Evolutionary conservation across 179 eudicot genomes (phyloP).

Genomic region (Sideroxylon spinosum): DNA sequence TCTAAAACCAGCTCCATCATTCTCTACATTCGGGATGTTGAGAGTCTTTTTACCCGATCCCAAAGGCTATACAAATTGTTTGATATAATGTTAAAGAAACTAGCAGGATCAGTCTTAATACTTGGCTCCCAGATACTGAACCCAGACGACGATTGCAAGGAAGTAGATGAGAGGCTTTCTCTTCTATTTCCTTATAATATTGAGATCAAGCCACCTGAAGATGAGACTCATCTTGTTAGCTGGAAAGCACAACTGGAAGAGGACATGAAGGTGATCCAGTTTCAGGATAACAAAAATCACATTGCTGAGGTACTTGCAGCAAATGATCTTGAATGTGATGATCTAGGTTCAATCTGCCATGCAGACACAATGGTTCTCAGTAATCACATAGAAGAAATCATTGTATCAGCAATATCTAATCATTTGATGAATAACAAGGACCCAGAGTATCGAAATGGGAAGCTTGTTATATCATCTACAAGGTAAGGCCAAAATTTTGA

Average conservation of each 20-base stretch:
- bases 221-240: slow-evolving; percentile 57
- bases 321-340: slow-evolving; percentile 87
- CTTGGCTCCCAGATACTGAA: slow-evolving; percentile 75
- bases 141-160: slow-evolving; percentile 36
- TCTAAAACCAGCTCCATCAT: slow-evolving; percentile 58
- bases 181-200: slow-evolving; percentile 71
- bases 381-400: slow-evolving; percentile 71
- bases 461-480: slow-evolving; percentile 72
- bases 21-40: slow-evolving; percentile 78
- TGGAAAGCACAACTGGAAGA: slow-evolving; percentile 83
- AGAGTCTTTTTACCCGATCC: slow-evolving; percentile 59
- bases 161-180: slow-evolving; percentile 53
- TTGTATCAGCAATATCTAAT: slow-evolving; percentile 71
- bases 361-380: slow-evolving; percentile 64
- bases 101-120: slow-evolving; percentile 64
- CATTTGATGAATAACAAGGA: slow-evolving; percentile 77
- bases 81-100: slow-evolving; percentile 44
- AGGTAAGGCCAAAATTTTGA: slow-evolving; percentile 35
- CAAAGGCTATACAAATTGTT: slow-evolving; percentile 60
- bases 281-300: slow-evolving; percentile 84
- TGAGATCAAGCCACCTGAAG: slow-evolving; percentile 70
- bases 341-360: slow-evolving; percentile 71
- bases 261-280: slow-evolving; percentile 70
- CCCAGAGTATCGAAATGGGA: slow-evolving; percentile 85
- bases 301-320: slow-evolving; percentile 86